Percentiles rank a stretch among this genome's conserved stretches.
These are phyloP conservation scores for Tripterygium wilfordii DNA, from an alignment of 177 flowering plant species.

Conservation along the genomic window DNA sequence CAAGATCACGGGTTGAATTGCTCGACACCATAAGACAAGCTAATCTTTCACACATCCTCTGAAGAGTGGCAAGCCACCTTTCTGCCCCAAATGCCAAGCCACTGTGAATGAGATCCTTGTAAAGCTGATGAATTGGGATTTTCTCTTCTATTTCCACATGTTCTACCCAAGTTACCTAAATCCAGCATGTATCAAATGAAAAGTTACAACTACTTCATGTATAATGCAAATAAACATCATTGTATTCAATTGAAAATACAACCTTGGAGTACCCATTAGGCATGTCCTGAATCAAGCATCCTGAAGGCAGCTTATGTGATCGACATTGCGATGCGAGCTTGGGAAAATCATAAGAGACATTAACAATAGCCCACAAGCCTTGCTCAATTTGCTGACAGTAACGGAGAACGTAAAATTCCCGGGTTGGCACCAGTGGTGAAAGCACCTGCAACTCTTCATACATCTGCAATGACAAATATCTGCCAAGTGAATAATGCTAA, in stretches of 20 bases:
- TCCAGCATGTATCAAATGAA: slow-evolving; percentile 9
- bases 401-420: slow-evolving; percentile 67
- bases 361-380: slow-evolving; percentile 71
- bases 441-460: slow-evolving; percentile 67
- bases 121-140: slow-evolving; percentile 43
- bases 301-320: slow-evolving; percentile 68
- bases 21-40: slow-evolving; percentile 53
- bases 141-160: slow-evolving; percentile 76
- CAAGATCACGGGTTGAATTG: slow-evolving; percentile 50
- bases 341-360: slow-evolving; percentile 65
- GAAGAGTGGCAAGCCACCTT: slow-evolving; percentile 73
- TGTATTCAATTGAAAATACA: no score
- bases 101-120: slow-evolving; percentile 47
- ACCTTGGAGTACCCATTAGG: slow-evolving; percentile 87
- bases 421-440: slow-evolving; percentile 60
- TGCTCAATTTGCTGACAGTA: slow-evolving; percentile 76
- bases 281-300: slow-evolving; percentile 84
- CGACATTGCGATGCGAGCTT: slow-evolving; percentile 36
- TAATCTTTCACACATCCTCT: slow-evolving; percentile 71
- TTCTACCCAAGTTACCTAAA: slow-evolving; percentile 87
- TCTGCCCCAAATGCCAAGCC: slow-evolving; percentile 85
- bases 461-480: slow-evolving; percentile 44
- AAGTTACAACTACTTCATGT: no score
- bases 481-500: neutral
- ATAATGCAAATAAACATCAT: no score